phyloP scores from a whole-genome alignment of 257 asterid genomes.

The Solanum arcanum region DNA sequence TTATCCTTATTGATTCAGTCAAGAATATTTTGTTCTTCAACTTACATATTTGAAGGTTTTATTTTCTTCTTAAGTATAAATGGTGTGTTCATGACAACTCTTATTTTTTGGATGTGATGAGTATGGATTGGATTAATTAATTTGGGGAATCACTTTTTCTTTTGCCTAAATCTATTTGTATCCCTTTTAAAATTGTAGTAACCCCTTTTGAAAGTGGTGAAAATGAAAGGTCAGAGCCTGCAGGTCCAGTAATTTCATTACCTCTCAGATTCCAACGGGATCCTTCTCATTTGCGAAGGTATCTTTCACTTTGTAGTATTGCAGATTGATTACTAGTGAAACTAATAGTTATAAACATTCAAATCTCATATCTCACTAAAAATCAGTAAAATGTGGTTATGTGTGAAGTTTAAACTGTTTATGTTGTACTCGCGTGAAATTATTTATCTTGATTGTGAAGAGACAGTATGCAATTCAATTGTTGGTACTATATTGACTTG shows the following conservation, averaged over 20 bases:
- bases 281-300: constrained; percentile 90
- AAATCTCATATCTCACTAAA: not conserved
- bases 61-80: too few relatives aligned
- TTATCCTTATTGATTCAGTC: too few relatives aligned
- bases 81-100: too few relatives aligned
- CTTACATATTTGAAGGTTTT: too few relatives aligned
- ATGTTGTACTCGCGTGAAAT: not conserved
- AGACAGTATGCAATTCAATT: not conserved
- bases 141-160: too few relatives aligned
- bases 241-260: constrained; percentile 64
- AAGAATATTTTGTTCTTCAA: too few relatives aligned
- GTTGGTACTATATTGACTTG: not conserved
- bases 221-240: constrained; percentile 61
- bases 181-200: too few relatives aligned
- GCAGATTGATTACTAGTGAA: not conserved
- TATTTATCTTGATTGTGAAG: not conserved
- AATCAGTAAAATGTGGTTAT: not conserved
- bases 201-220: constrained; percentile 76
- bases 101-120: too few relatives aligned
- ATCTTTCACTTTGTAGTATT: not conserved
- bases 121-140: too few relatives aligned
- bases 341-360: not conserved
- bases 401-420: not conserved
- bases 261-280: constrained; percentile 68
- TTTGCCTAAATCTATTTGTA: too few relatives aligned